Percentiles rank a stretch among this genome's conserved stretches.
These are phyloP conservation scores for Thielaviopsis punctulata DNA, from an alignment of 2,329 filamentous ascomycete species.

Conservation along the genomic window DNA sequence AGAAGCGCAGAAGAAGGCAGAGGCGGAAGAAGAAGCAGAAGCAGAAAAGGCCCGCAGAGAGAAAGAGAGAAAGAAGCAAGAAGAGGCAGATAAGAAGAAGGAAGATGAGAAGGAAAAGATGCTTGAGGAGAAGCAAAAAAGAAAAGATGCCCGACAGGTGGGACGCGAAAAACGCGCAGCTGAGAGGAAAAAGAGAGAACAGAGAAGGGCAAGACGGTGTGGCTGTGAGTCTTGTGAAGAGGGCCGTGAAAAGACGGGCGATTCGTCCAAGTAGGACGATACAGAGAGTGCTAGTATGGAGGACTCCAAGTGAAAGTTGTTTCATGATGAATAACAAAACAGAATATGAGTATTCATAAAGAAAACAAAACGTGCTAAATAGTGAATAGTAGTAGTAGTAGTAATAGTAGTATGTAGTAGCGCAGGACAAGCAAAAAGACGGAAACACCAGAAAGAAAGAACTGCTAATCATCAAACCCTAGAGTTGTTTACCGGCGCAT, in stretches of 20 bases:
- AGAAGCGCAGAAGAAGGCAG: background rate
- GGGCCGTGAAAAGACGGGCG: background rate
- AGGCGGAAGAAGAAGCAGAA: background rate
- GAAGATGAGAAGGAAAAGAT: background rate
- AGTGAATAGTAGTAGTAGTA: background rate
- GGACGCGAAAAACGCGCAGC: background rate
- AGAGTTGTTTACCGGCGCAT: slow-evolving; percentile 25
- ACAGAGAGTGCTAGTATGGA: background rate
- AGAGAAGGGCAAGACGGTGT: background rate
- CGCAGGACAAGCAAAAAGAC: background rate
- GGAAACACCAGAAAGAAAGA: background rate
- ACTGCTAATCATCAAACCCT: slow-evolving; percentile 12
- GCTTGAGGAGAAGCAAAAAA: background rate
- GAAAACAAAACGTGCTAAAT: background rate
- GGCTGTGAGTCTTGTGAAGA: background rate
- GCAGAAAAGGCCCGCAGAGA: background rate
- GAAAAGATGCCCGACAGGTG: background rate
- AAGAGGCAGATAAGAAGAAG: background rate
- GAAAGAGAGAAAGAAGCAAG: background rate
- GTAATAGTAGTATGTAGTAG: background rate
- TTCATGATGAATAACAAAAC: too few species aligned
- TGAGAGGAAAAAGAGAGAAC: background rate
- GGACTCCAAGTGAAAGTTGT: too few species aligned
- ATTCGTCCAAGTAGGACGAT: too few species aligned
- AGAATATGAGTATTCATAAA: background rate